Evolutionary conservation across 768 basidiomycete species (phyloP), one percentile per base, ranked within the genome.

Genomic region (Sistotremastrum niveocremeum): DNA sequence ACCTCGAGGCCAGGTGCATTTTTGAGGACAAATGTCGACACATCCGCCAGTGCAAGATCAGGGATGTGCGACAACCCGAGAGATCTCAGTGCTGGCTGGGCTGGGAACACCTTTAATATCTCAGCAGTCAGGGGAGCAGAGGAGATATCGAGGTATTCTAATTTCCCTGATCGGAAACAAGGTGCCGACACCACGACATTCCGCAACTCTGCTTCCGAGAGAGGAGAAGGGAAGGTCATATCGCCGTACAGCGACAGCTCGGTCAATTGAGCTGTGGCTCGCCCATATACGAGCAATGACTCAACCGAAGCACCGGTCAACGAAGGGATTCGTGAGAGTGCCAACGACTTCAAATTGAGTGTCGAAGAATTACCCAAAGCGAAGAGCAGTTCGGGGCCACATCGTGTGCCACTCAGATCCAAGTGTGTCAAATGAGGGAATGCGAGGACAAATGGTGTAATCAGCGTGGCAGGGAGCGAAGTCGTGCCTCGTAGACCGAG

Each of bases 231-330:
- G 62, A 84, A 90, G 1, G 90, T 88, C 62, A 70, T 72, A 57
- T 95, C 91, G 30, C 89, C 90, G 55, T 87, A 95, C 4, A 99
- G 72, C 47, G 84, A 86, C 33, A 99, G 71, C 57, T 98, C 87
- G 34, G 65, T 69, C 44, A 93, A 65, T 37, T 70, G 67, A 34
- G 61, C 60, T 3, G 82, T 75, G 4, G 77, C 79, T 0, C 75
- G 74, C 2, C 85, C 80, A 30, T 75, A 62, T 38, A 85, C 60
- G 43, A 95, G 67, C 64, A 95, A 81, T 29, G 73, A 61, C 41
- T 73, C 74, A 57, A 97, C 77, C 41, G 85, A 78, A 48, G 79
- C 74, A 49, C 88, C 79, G 0, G 86, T 84, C 34, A 98, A 66
- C 51, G 82, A 80, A 46, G 79, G 79, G 67, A 93, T 97, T 10